Conservation (phyloP, 2,329 filamentous ascomycete species). For the Tolypocladium cylindrosporum region DNA sequence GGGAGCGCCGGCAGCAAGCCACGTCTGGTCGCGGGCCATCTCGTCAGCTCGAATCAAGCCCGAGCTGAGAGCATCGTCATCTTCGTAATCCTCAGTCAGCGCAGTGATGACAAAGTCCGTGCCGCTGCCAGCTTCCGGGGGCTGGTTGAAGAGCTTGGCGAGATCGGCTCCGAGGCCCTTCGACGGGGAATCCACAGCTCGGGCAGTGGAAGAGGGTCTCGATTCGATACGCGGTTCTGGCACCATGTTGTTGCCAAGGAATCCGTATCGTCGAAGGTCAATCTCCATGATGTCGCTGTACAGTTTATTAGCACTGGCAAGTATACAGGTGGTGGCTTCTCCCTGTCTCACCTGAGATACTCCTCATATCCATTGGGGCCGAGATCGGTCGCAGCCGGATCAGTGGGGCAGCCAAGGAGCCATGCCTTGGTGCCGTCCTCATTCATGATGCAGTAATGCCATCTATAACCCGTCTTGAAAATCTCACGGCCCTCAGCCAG, state of each 20-base stretch:
- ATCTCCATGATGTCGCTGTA: slow-evolving; percentile 79
- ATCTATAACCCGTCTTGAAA: slow-evolving; percentile 83
- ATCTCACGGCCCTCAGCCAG: slow-evolving; percentile 90
- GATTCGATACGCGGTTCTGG: slow-evolving; percentile 42
- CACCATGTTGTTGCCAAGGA: slow-evolving; percentile 68
- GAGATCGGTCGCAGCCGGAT: slow-evolving; percentile 53
- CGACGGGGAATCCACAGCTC: slow-evolving; percentile 43
- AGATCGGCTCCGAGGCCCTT: slow-evolving; percentile 75
- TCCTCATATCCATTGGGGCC: slow-evolving; percentile 70
- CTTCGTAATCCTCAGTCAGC: slow-evolving; percentile 64
- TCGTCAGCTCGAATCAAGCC: slow-evolving; percentile 37
- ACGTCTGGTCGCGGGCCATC: slow-evolving; percentile 34
- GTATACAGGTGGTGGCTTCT: background rate
- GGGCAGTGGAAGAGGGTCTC: slow-evolving; percentile 36
- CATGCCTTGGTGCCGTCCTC: slow-evolving; percentile 93
- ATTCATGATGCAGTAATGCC: slow-evolving; percentile 97
- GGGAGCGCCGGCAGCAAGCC: slow-evolving; percentile 50
- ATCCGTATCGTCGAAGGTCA: slow-evolving; percentile 82
- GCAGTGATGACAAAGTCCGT: slow-evolving; percentile 90
- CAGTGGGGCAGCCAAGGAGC: slow-evolving; percentile 85
- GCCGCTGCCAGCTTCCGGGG: slow-evolving; percentile 74
- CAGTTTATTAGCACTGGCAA: background rate
- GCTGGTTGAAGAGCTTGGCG: slow-evolving; percentile 75
- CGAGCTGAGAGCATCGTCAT: slow-evolving; percentile 51
- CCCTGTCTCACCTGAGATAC: slow-evolving; percentile 52